A percentile compares a stretch with the other conserved stretches of the same genome.
Conservation (phyloP, 2,329 filamentous ascomycete species). For the Talaromyces sp. region DNA sequence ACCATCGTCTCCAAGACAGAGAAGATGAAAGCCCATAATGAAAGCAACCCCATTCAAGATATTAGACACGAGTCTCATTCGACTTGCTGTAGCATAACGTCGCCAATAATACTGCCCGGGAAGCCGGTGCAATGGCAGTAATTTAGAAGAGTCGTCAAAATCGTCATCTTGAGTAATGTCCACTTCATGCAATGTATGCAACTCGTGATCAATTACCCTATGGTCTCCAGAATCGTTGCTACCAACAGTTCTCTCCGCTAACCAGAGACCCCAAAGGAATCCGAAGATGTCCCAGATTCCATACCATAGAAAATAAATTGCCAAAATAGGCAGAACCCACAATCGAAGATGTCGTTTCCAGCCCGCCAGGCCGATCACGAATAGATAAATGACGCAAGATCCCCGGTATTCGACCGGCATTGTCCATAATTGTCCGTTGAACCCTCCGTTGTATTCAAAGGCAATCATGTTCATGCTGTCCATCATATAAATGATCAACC, state of each 20-base stretch:
- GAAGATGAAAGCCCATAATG: slow-evolving; percentile 20
- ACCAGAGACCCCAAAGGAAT: slow-evolving; percentile 23
- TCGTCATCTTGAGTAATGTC: not conserved
- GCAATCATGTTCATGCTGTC: slow-evolving; percentile 23
- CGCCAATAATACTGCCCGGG: not conserved
- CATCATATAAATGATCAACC: slow-evolving; percentile 22
- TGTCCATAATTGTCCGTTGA: slow-evolving; percentile 26
- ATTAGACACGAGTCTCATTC: not conserved
- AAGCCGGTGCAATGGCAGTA: not conserved
- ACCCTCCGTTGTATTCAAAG: slow-evolving; percentile 21
- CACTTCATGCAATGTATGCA: not conserved
- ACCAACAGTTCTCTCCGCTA: slow-evolving; percentile 19
- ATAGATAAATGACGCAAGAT: slow-evolving; percentile 23
- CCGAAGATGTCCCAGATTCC: slow-evolving; percentile 25
- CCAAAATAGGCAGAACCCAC: slow-evolving; percentile 16
- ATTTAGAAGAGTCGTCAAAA: not conserved
- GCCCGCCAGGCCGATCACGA: slow-evolving; percentile 20
- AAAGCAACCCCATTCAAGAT: slow-evolving; percentile 15
- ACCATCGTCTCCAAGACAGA: slow-evolving; percentile 24
- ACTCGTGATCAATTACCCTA: not conserved
- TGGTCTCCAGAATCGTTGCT: not conserved
- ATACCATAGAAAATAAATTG: slow-evolving; percentile 22
- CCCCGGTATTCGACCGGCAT: slow-evolving; percentile 25
- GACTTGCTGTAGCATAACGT: not conserved
- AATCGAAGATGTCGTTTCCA: slow-evolving; percentile 20